Percentiles rank a stretch among this genome's conserved stretches.
phyloP scores from a whole-genome alignment of 495 filamentous ascomycete species.

The Darksidea phi region DNA sequence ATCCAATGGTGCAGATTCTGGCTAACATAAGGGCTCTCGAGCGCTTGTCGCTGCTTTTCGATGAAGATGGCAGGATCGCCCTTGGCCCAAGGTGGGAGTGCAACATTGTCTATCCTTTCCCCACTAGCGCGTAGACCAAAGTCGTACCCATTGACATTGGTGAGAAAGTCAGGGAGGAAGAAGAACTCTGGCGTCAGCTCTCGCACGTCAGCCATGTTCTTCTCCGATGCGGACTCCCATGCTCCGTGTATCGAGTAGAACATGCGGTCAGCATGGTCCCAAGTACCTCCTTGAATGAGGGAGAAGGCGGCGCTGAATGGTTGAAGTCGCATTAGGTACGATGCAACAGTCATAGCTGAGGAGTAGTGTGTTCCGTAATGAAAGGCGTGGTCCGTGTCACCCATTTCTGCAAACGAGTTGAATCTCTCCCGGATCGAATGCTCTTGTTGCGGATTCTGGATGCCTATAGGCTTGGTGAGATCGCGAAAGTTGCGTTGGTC shows the following conservation, averaged over 20 bases:
- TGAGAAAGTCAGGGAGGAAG: constrained; percentile 88
- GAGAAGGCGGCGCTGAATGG: constrained; percentile 96
- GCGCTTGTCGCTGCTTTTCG: constrained; percentile 85
- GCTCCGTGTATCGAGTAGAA: constrained; percentile 92
- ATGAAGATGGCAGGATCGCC: constrained; percentile 96
- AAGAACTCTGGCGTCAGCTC: constrained; percentile 97
- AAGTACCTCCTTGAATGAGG: constrained; percentile 93
- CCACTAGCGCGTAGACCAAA: constrained; percentile 82
- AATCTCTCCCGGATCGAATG: constrained; percentile 79
- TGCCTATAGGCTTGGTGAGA: constrained; percentile 93
- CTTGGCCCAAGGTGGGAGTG: constrained; percentile 92
- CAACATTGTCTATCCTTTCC: constrained; percentile 77
- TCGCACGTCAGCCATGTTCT: constrained; percentile 89
- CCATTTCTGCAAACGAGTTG: constrained; percentile 86
- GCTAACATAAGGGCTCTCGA: constrained; percentile 93
- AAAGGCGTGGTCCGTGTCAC: constrained; percentile 76
- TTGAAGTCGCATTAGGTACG: constrained; percentile 90
- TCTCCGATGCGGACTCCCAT: constrained; percentile 84
- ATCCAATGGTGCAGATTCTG: constrained; percentile 91
- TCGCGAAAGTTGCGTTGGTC: constrained; percentile 85
- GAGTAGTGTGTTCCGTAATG: constrained; percentile 99
- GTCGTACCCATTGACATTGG: constrained; percentile 89
- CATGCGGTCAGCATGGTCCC: constrained; percentile 91
- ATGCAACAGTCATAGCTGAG: constrained; percentile 97
- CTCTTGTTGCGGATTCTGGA: constrained; percentile 74